Base-by-base conservation (phyloP, 352 stramenopile genomes). In the Pythium biforme region DNA sequence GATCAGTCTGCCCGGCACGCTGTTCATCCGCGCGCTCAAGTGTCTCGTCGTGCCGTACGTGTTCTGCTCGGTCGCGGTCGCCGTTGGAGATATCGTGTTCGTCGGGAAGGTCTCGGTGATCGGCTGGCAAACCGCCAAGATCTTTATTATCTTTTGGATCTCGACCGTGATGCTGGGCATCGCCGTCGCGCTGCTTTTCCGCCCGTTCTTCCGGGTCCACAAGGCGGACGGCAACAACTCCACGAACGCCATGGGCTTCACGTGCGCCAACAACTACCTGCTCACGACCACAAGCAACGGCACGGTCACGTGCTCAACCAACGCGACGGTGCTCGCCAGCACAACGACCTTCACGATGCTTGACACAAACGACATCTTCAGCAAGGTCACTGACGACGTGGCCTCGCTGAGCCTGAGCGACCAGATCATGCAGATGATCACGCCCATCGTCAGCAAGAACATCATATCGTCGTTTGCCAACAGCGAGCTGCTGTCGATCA, bases 41-140 rank as follows among this genome's bases (percentile, higher is more conserved):
- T 76, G 79, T 25, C 65, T 94, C 1, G 81, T 92, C 20, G 67
- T 94, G 15, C 84, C 84, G 11, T 84, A 90, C 50, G 81, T 94
- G 3, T 94, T 94, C 70, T 91, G 79, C 58, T 81, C 77, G 0
- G 80, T 94, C n/a, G 77, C 81, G 0, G 77, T 92, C 12, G 82
- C 79, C 23, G 77, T 90, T 10, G 79, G 76, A 0, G 82, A 91
- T 54, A 84, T 90, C 26, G 72, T 93, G 23, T 83, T 79, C 40
- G 74, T 89, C 8, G 81, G 81, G 33, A 90, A 89, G 60, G 70
- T 87, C 3, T 88, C 78, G 9, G 69, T 86, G 27, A 64, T 93
- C n/a, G 80, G 79, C 10, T 54, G 77, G 8, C 75, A 87, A 54
- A 94, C 84, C 8, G 61, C 85, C 33, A 75, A 77, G 54, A 74